These are phyloP conservation scores for Hyparrhenia diplandra DNA, from an alignment of 176 grass and related monocot species.

Conservation along the genomic window DNA sequence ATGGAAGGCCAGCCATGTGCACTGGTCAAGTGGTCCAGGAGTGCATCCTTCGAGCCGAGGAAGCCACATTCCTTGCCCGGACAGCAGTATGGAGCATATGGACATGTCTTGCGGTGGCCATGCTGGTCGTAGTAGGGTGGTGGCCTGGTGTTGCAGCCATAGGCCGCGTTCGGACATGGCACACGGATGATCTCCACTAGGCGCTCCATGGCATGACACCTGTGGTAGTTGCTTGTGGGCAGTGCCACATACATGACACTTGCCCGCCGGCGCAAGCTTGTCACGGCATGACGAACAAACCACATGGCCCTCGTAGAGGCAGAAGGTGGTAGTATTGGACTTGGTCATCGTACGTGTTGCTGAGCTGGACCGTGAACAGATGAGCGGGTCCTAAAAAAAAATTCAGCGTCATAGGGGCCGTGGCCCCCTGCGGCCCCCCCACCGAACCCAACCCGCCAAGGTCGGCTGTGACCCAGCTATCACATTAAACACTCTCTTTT, in stretches of 20 bases:
- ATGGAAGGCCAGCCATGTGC: background rate
- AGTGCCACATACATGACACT: constrained; percentile 1
- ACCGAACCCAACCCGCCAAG: too few relatives aligned
- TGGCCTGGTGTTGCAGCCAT: background rate
- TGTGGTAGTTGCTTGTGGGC: background rate
- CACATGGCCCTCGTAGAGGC: constrained; percentile 2
- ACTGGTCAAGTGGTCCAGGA: background rate
- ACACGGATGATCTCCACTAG: background rate
- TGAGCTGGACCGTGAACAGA: too few relatives aligned
- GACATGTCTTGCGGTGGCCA: background rate
- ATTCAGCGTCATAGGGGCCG: too few relatives aligned
- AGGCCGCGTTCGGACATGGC: background rate
- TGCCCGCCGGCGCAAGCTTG: background rate
- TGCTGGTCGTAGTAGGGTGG: background rate
- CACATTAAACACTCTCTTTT: too few relatives aligned
- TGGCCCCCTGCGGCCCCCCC: too few relatives aligned
- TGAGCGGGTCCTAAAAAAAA: too few relatives aligned
- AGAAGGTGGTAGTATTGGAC: too few relatives aligned
- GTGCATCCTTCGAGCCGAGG: background rate
- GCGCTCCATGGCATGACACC: background rate
- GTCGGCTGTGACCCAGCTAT: too few relatives aligned
- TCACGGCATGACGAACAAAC: constrained; percentile 2
- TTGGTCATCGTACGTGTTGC: too few relatives aligned
- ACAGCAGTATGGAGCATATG: background rate
- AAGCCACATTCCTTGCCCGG: background rate